phyloP scores from a whole-genome alignment of 805 yeast species.

The Tetrapisispora phaffii region DNA sequence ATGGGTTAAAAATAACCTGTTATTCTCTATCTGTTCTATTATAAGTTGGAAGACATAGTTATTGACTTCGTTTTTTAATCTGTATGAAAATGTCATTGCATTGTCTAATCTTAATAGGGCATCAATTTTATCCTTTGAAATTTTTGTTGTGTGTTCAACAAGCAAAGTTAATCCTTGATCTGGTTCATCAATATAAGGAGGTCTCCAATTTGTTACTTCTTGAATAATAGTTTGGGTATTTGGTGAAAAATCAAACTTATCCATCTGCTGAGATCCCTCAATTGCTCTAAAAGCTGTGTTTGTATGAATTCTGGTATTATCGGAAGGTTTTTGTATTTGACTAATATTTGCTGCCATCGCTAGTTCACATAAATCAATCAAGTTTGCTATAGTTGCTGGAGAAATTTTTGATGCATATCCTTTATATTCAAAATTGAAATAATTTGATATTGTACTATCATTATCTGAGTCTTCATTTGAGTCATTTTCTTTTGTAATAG shows the following conservation, averaged over 20 bases:
- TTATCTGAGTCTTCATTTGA: not conserved
- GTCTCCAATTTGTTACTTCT: constrained; percentile 22
- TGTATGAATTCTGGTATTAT: not conserved
- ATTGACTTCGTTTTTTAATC: constrained; percentile 72
- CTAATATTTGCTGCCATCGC: constrained; percentile 67
- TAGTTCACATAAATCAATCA: constrained; percentile 56
- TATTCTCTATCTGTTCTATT: constrained; percentile 49
- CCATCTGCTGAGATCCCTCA: not conserved
- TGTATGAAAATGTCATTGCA: constrained; percentile 62
- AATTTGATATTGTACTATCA: constrained; percentile 5
- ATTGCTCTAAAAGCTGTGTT: not conserved
- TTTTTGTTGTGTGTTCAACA: constrained; percentile 53
- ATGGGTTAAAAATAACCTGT: constrained; percentile 16
- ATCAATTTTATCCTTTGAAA: constrained; percentile 58
- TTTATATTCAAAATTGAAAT: constrained; percentile 39
- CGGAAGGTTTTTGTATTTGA: constrained; percentile 33
- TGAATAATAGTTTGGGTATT: constrained; percentile 46
- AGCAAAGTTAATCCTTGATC: constrained; percentile 57
- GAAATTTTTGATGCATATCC: constrained; percentile 27
- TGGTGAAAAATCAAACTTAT: constrained; percentile 40
- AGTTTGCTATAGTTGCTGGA: not conserved
- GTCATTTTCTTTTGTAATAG: not conserved
- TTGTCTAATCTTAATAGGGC: constrained; percentile 63
- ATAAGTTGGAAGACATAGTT: constrained; percentile 54
- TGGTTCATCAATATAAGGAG: constrained; percentile 1